phyloP scores from a whole-genome alignment of 2,329 filamentous ascomycete species.

The Aspergillus puulaauensis region DNA sequence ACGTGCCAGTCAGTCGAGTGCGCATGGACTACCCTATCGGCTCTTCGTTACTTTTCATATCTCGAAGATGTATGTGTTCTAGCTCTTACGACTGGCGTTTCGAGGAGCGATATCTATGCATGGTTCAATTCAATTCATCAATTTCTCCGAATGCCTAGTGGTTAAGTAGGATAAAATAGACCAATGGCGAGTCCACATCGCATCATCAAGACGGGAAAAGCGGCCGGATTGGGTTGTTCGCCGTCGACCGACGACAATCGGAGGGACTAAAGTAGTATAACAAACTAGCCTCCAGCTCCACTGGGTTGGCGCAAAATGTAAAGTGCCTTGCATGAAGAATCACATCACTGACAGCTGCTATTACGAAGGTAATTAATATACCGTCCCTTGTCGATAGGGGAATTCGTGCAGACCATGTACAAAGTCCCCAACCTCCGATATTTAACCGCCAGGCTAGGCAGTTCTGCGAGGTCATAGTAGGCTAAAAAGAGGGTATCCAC shows the following conservation, averaged over 20 bases:
- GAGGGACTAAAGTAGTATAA: too few species aligned
- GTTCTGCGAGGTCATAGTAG: too few species aligned
- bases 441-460: too few species aligned
- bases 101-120: conserved; percentile 1
- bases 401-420: too few species aligned
- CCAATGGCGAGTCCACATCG: neutral
- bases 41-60: neutral
- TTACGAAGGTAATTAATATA: too few species aligned
- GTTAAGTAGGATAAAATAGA: neutral
- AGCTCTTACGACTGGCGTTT: conserved; percentile 1
- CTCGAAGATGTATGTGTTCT: neutral
- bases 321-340: too few species aligned
- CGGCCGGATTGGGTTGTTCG: neutral
- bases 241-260: neutral
- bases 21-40: neutral
- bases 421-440: too few species aligned
- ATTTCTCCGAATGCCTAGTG: neutral
- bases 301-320: too few species aligned
- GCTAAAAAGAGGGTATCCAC: too few species aligned
- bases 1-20: neutral
- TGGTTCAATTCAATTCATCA: neutral
- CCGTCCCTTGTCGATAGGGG: too few species aligned
- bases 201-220: neutral
- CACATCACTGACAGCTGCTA: too few species aligned
- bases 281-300: too few species aligned